phyloP scores from a whole-genome alignment of 306 rosid genomes.

The Vigna unguiculata region DNA sequence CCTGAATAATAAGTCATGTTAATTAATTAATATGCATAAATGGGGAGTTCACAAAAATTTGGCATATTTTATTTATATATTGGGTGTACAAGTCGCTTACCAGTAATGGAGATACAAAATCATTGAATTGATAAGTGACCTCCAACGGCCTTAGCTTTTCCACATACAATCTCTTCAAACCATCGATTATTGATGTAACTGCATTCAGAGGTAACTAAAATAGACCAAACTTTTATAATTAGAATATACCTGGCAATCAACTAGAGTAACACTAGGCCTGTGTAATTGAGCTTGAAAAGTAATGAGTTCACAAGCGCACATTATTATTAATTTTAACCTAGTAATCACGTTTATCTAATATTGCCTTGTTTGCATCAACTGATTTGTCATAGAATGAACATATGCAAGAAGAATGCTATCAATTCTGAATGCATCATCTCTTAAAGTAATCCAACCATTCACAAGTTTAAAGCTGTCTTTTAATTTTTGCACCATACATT shows the following conservation, averaged over 20 bases:
- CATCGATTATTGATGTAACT: conserved; percentile 90
- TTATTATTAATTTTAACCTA: neutral
- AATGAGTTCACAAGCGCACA: conserved; percentile 19
- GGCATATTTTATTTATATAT: conserved; percentile 24
- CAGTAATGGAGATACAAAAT: conserved; percentile 78
- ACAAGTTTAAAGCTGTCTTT: conserved; percentile 13
- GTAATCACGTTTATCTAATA: conserved; percentile 13
- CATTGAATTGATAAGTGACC: conserved; percentile 82
- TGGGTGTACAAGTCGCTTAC: conserved; percentile 55
- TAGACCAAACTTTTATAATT: conserved; percentile 25
- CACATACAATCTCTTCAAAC: conserved; percentile 79
- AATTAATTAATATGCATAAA: neutral
- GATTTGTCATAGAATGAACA: conserved; percentile 19
- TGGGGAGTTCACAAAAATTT: conserved; percentile 12
- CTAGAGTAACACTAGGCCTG: conserved; percentile 9
- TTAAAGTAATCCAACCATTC: conserved; percentile 23
- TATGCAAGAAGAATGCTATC: conserved; percentile 4
- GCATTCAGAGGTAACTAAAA: conserved; percentile 68
- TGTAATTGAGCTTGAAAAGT: conserved; percentile 31
- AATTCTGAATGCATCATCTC: neutral
- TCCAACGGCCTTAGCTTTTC: conserved; percentile 91
- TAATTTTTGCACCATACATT: conserved; percentile 12
- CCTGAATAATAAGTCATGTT: conserved; percentile 22
- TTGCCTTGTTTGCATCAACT: neutral
- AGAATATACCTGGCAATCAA: conserved; percentile 22